These are phyloP conservation scores for Neckera pumila DNA, from an alignment of 225 moss, liverwort and hornwort species.

Conservation along the genomic window DNA sequence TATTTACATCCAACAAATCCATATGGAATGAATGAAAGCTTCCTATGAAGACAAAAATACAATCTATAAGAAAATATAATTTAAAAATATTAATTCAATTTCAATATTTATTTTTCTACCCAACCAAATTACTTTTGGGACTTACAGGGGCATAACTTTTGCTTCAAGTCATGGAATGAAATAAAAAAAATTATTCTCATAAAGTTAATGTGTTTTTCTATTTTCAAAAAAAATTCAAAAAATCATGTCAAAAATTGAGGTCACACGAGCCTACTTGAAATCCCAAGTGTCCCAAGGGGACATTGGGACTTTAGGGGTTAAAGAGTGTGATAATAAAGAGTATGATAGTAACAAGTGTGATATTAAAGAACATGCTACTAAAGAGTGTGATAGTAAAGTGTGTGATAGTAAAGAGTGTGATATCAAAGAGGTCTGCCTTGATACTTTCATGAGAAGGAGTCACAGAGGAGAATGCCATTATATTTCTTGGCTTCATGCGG, in stretches of 20 bases:
- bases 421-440: not conserved
- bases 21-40: not conserved
- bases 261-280: no score
- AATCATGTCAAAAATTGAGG: not conserved
- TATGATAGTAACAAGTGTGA: not conserved
- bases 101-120: not conserved
- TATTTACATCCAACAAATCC: not conserved
- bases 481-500: no score
- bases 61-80: fast-evolving
- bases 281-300: not conserved
- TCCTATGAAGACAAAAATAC: not conserved
- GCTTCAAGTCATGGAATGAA: fast-evolving
- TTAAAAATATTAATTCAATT: no score
- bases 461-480: not conserved
- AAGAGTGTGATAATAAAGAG: not conserved
- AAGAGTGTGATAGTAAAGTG: not conserved
- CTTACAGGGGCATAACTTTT: not conserved
- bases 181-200: not conserved
- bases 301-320: not conserved
- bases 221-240: not conserved
- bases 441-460: not conserved
- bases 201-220: not conserved
- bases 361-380: no score
- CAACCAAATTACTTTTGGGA: fast-evolving
- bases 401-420: not conserved